Conservation (phyloP, 176 grass and related monocot genomes). For the Phragmites australis region DNA sequence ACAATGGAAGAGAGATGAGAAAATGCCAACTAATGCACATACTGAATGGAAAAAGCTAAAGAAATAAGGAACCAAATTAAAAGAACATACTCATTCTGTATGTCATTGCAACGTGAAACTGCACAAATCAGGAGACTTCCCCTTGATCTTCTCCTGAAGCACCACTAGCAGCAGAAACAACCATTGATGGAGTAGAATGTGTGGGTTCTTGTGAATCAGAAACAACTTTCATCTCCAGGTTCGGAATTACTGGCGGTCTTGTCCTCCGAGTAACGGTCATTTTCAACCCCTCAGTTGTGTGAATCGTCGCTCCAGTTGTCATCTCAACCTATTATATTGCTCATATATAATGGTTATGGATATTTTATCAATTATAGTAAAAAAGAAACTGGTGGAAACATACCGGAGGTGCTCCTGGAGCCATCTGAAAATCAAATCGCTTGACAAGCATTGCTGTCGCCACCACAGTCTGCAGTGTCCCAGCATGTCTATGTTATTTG, state of each 20-base stretch:
- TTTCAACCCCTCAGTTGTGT: constrained; percentile 82
- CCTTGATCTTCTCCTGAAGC: constrained; percentile 62
- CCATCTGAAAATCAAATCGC: constrained; percentile 91
- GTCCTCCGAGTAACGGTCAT: constrained; percentile 88
- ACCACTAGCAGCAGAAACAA: constrained; percentile 30
- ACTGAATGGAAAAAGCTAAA: background rate
- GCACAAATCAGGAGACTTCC: constrained; percentile 57
- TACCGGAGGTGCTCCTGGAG: constrained; percentile 81
- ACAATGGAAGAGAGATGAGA: background rate
- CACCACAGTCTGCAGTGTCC: constrained; percentile 66
- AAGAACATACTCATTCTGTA: constrained; percentile 40
- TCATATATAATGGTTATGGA: background rate
- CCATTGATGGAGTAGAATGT: constrained; percentile 36
- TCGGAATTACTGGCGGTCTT: constrained; percentile 75
- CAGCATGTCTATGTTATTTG: constrained; percentile 19
- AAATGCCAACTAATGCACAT: background rate
- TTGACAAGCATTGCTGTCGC: constrained; percentile 94
- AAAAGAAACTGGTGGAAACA: constrained; percentile 33
- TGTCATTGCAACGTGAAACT: background rate
- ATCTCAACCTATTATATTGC: constrained; percentile 71
- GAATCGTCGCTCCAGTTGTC: constrained; percentile 95
- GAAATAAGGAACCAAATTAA: background rate
- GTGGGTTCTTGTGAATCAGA: constrained; percentile 43
- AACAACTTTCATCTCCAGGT: constrained; percentile 67
- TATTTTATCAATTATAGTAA: constrained; percentile 17